Evolutionary conservation across 2,329 filamentous ascomycete species (phyloP).

Genomic region (Venturia effusa): DNA sequence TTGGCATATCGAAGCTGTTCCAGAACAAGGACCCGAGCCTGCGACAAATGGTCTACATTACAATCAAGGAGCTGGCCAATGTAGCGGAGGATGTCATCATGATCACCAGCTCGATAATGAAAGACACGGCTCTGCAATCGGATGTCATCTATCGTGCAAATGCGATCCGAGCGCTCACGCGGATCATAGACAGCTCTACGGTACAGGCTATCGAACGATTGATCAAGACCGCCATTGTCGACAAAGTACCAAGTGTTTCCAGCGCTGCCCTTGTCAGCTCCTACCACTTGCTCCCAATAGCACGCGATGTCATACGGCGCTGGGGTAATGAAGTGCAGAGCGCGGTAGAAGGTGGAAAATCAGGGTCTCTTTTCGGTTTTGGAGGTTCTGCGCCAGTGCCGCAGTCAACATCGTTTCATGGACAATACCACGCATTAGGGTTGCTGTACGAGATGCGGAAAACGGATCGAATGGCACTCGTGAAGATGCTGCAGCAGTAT

Average conservation of each 20-base stretch:
- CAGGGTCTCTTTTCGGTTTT: conserved; percentile 84
- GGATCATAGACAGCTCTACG: conserved; percentile 59
- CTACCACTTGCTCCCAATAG: conserved; percentile 94
- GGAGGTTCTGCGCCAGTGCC: conserved; percentile 58
- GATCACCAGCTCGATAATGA: conserved; percentile 99
- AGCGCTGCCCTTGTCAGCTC: conserved; percentile 93
- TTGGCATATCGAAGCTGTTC: conserved; percentile 73
- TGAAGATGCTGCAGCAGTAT: conserved; percentile 99
- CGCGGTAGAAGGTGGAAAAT: conserved; percentile 80
- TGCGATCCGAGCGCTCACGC: conserved; percentile 36
- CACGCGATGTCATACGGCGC: conserved; percentile 85
- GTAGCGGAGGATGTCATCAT: conserved; percentile 99
- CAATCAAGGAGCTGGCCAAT: conserved; percentile 93
- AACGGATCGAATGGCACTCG: conserved; percentile 94
- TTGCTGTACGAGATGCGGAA: conserved; percentile 95
- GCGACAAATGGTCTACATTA: conserved; percentile 96
- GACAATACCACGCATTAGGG: conserved; percentile 96
- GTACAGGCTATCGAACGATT: conserved; percentile 96
- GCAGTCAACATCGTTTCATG: conserved; percentile 53
- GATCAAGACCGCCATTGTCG: conserved; percentile 98
- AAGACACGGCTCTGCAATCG: conserved; percentile 91
- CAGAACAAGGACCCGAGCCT: conserved; percentile 98
- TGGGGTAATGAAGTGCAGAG: conserved; percentile 99
- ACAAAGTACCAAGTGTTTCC: conserved; percentile 95
- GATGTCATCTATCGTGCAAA: conserved; percentile 92